These are phyloP conservation scores for Anthoceros angustus DNA, from an alignment of 225 moss, liverwort and hornwort species.

Conservation along the genomic window DNA sequence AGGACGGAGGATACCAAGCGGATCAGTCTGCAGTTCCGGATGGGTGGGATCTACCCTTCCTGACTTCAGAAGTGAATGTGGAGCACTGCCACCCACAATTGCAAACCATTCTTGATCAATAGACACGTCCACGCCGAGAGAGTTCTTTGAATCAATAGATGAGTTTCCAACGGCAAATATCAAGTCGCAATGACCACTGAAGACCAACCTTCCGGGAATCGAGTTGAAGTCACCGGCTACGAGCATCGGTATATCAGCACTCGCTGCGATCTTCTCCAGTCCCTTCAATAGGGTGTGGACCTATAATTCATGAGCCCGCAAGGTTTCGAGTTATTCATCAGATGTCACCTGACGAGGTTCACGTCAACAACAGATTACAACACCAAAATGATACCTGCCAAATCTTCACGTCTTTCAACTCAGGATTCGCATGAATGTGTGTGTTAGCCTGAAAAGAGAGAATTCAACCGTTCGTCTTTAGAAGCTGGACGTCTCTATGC, in stretches of 20 bases:
- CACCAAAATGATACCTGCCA: conserved; percentile 54
- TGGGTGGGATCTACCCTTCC: conserved; percentile 79
- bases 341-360: neutral
- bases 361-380: neutral
- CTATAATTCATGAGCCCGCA: conserved; percentile 16
- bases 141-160: too few species aligned
- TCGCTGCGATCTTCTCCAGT: conserved; percentile 93
- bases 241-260: conserved; percentile 96
- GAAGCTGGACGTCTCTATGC: too few species aligned
- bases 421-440: conserved; percentile 89
- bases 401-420: conserved; percentile 92
- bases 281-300: conserved; percentile 90
- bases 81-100: conserved; percentile 49
- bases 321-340: neutral
- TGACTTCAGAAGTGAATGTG: conserved; percentile 70
- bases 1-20: conserved; percentile 90
- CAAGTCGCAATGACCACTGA: too few species aligned
- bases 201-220: conserved; percentile 59
- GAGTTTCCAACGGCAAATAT: too few species aligned
- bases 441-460: conserved; percentile 82
- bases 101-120: too few species aligned
- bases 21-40: conserved; percentile 83
- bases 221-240: conserved; percentile 98
- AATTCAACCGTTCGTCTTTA: neutral
- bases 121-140: too few species aligned